Evolutionary conservation across 352 stramenopile genomes (phyloP).

Genomic region (Phytopythium montanum): DNA sequence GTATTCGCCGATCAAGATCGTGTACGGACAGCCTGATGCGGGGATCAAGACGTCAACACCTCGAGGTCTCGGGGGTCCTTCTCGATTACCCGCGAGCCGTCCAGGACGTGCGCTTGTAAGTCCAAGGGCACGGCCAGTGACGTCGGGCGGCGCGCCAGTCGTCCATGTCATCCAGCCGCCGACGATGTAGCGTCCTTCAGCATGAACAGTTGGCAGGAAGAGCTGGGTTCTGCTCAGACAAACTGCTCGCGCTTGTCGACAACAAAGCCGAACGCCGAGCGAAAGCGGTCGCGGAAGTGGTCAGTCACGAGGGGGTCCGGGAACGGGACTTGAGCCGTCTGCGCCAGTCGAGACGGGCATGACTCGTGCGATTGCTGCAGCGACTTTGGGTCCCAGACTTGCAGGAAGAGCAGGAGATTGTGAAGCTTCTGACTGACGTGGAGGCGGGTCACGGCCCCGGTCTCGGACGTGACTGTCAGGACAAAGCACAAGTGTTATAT

Average conservation of each 20-base stretch:
- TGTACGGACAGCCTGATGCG: background rate
- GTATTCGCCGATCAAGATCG: background rate
- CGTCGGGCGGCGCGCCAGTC: slow-evolving; percentile 34
- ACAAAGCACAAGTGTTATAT: slow-evolving; percentile 19
- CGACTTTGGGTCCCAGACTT: slow-evolving; percentile 39
- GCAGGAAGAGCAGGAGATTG: slow-evolving; percentile 52
- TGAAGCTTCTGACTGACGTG: slow-evolving; percentile 45
- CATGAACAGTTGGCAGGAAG: too few relatives aligned
- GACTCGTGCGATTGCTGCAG: slow-evolving; percentile 19
- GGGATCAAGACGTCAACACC: slow-evolving; percentile 12
- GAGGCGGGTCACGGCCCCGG: slow-evolving; percentile 15
- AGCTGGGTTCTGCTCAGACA: background rate
- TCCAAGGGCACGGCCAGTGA: slow-evolving; percentile 22
- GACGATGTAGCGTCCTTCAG: slow-evolving; percentile 1
- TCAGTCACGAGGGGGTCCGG: slow-evolving; percentile 29
- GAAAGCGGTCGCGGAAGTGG: slow-evolving; percentile 17
- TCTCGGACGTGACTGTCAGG: slow-evolving; percentile 4
- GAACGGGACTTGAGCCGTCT: slow-evolving; percentile 20
- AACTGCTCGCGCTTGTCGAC: background rate
- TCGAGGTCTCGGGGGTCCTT: background rate
- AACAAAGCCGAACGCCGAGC: slow-evolving; percentile 36
- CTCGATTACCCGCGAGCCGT: background rate
- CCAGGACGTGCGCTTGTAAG: background rate
- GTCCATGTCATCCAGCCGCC: slow-evolving; percentile 42
- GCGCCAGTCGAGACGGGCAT: slow-evolving; percentile 28